Conservation (phyloP, 139 green algal genomes). For the Spirogloea muscicola region DNA sequence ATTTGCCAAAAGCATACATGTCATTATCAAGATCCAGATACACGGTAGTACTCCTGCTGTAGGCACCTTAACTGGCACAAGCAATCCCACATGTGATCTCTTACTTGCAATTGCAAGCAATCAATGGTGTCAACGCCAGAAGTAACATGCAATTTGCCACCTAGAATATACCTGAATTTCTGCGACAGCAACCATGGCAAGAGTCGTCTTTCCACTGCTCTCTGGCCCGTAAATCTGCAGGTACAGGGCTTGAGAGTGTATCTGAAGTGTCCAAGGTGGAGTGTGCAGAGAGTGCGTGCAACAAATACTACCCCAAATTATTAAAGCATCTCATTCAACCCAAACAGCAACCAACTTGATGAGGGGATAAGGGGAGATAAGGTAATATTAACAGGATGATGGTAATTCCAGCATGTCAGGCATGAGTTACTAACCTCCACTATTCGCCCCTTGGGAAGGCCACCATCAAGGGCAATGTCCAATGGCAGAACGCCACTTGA, state of each 20-base stretch:
- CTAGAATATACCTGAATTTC: conserved; percentile 30
- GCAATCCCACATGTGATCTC: too few species aligned
- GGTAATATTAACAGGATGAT: not conserved
- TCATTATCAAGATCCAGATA: not conserved
- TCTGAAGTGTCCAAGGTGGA: too few species aligned
- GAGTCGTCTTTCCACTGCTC: conserved; percentile 87
- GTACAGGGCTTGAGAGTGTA: too few species aligned
- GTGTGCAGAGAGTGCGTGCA: too few species aligned
- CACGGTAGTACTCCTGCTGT: not conserved
- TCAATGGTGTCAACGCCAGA: not conserved
- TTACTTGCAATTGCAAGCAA: too few species aligned
- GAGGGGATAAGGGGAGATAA: too few species aligned
- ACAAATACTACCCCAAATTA: not conserved
- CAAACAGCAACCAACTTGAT: not conserved
- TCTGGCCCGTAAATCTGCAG: conserved; percentile 87
- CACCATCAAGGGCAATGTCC: conserved; percentile 28
- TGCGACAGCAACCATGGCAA: conserved; percentile 91
- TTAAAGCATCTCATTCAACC: not conserved
- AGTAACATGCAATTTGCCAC: not conserved
- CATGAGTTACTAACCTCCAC: conserved; percentile 27
- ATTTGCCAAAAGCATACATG: not conserved
- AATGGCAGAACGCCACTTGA: conserved; percentile 23
- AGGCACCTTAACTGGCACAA: not conserved
- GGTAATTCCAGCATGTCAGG: not conserved
- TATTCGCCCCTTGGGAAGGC: conserved; percentile 31